phyloP scores from a whole-genome alignment of 768 basidiomycete genomes.

The Trametes villosa region DNA sequence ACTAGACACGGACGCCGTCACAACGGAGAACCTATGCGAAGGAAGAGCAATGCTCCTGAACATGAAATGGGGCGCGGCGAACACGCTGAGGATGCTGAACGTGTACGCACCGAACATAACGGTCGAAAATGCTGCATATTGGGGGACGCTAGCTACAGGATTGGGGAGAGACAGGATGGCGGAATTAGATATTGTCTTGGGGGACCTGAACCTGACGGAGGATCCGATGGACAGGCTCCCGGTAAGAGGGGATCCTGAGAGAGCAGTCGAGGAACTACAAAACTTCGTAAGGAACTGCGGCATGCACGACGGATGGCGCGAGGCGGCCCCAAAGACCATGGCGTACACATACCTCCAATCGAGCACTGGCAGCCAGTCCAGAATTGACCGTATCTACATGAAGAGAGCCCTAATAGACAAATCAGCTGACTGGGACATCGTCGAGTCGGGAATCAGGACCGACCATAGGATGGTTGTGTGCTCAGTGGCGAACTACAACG shows the following conservation, averaged over 20 bases:
- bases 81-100: neutral
- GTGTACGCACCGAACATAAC: neutral
- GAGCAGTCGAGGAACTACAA: neutral
- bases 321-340: neutral
- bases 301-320: too few species aligned
- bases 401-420: neutral
- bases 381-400: neutral
- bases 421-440: neutral
- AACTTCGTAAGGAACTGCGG: neutral
- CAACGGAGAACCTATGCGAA: neutral
- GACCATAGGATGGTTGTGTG: slow-evolving; percentile 11
- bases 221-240: slow-evolving; percentile 21
- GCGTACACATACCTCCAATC: neutral
- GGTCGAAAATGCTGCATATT: neutral
- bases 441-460: neutral
- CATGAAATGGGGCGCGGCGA: neutral
- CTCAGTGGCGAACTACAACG: neutral
- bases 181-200: neutral
- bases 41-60: neutral
- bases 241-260: neutral
- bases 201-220: neutral
- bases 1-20: neutral
- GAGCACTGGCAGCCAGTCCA: neutral
- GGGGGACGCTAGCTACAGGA: neutral
- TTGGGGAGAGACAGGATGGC: neutral